Base-by-base conservation (phyloP, 2,329 filamentous ascomycete species). In the Fusarium sp. region DNA sequence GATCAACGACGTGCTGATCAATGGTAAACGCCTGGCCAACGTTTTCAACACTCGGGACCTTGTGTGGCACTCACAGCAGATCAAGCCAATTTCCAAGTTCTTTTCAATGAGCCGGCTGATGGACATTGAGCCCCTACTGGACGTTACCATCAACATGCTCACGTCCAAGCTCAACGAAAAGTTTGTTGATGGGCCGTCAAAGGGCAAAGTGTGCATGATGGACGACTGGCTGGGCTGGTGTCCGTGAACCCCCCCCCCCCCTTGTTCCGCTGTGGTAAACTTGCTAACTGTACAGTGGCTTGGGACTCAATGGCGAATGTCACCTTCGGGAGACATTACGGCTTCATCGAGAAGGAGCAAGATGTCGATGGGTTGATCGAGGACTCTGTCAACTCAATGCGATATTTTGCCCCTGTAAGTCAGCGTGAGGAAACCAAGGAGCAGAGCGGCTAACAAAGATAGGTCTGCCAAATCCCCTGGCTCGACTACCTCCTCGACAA, bases 401-500 rank as follows among this genome's bases (percentile, higher is more conserved):
- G 38, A 6, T 60, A 44, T 27, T 60, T 60, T 44, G 57, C 57
- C n/a, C 24, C 57, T n/a, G 57, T 59, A 33, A 5, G 57, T 59
- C 5, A 20, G 20, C 22, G 2, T 10, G 5, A 16, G 4, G 1
- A 1, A 36, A 36, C 9, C 20, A 22, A 9, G 1, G 6, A 29
- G 20, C 20, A 6, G 16, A 5, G 8, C 24, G 38, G n/a, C 9
- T 17, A 10, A 35, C 14, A 27, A 6, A 2, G 22, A 29, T 5
- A 53, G 33, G 33, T 62, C 44, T 62, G 56, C 4, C 57, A 61
- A 40, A 59, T 61, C 2, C 63, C 63, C 3, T 53, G 56, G 57
- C 35, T 66, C 11, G 63, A 66, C 22, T 53, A 56, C 5, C 42
- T 66, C 17, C 40, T 66, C 7, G 56, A 61, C 36, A 66, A 66